A percentile compares a stretch with the other conserved stretches of the same genome.
Evolutionary conservation across 768 basidiomycete species (phyloP).

Genomic region (Lentinula lateritia): DNA sequence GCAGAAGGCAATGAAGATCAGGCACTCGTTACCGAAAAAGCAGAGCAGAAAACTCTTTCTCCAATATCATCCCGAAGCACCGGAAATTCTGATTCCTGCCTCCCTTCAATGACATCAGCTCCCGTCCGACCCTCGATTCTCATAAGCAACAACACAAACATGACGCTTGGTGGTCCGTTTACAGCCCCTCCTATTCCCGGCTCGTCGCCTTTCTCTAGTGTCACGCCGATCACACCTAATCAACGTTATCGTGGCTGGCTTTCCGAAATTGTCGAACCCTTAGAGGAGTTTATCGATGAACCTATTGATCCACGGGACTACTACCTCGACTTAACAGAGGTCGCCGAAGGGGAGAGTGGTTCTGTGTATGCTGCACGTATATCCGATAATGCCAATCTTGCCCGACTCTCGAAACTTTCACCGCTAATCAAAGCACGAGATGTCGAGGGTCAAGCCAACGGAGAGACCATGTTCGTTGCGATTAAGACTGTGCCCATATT

Average conservation of each 20-base stretch:
- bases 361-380: constrained; percentile 52
- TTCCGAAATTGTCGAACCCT: constrained; percentile 50
- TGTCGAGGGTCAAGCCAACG: constrained; percentile 26
- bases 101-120: neutral
- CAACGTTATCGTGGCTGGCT: constrained; percentile 61
- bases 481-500: constrained; percentile 69
- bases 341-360: constrained; percentile 81
- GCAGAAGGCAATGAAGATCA: constrained; percentile 8
- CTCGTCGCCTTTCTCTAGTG: neutral
- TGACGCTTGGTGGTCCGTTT: constrained; percentile 15
- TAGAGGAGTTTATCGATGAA: constrained; percentile 61
- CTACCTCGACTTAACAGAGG: constrained; percentile 67
- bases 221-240: constrained; percentile 21
- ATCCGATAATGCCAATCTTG: constrained; percentile 18
- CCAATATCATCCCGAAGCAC: neutral
- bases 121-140: constrained; percentile 23
- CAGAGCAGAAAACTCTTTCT: neutral
- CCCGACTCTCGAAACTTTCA: constrained; percentile 32
- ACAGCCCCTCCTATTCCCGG: constrained; percentile 11
- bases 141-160: constrained; percentile 19
- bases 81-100: neutral
- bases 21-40: neutral
- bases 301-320: constrained; percentile 54
- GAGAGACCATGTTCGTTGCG: constrained; percentile 49
- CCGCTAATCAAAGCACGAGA: constrained; percentile 33